Evolutionary conservation across 495 filamentous ascomycete genomes (phyloP).

Genomic region (Aspergillus asperescens): DNA sequence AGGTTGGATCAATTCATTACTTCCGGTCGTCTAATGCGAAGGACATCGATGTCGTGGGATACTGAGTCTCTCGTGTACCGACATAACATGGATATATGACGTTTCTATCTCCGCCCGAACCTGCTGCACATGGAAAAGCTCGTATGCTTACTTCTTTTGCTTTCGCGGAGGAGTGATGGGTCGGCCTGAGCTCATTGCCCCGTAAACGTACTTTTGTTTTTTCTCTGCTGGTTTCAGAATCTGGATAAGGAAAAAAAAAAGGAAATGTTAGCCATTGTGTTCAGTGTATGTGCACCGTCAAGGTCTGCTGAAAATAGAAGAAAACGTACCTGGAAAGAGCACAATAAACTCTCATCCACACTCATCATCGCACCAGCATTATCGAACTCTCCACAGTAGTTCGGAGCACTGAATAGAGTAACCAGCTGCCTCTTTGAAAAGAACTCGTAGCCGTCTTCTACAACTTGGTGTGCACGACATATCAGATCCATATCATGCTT

Average conservation of each 20-base stretch:
- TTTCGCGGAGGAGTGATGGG: conserved; percentile 88
- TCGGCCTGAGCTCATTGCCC: conserved; percentile 79
- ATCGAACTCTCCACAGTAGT: conserved; percentile 99
- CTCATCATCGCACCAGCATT: conserved; percentile 99
- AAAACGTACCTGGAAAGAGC: conserved; percentile 87
- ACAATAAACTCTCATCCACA: conserved; percentile 97
- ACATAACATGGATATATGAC: conserved; percentile 19
- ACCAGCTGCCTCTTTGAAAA: conserved; percentile 98
- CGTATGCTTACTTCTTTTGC: conserved; percentile 80
- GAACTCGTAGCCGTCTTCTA: conserved; percentile 99
- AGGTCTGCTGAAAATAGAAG: conserved; percentile 9
- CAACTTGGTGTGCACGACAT: conserved; percentile 97
- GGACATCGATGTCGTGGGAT: conserved; percentile 24
- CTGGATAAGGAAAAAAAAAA: conserved; percentile 41
- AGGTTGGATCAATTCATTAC: conserved; percentile 15
- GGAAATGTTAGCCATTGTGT: neutral
- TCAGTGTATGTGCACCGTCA: neutral
- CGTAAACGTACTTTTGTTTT: conserved; percentile 99
- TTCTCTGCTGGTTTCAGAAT: conserved; percentile 99
- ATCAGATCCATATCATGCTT: conserved; percentile 99
- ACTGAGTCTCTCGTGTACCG: conserved; percentile 19
- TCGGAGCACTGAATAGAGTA: conserved; percentile 95
- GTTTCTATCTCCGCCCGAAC: conserved; percentile 87
- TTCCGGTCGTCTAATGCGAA: conserved; percentile 23
- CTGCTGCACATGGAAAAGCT: conserved; percentile 82